Evolutionary conservation across 148 eudicot genomes (phyloP).

Genomic region (Rhododendron ferrugineum): DNA sequence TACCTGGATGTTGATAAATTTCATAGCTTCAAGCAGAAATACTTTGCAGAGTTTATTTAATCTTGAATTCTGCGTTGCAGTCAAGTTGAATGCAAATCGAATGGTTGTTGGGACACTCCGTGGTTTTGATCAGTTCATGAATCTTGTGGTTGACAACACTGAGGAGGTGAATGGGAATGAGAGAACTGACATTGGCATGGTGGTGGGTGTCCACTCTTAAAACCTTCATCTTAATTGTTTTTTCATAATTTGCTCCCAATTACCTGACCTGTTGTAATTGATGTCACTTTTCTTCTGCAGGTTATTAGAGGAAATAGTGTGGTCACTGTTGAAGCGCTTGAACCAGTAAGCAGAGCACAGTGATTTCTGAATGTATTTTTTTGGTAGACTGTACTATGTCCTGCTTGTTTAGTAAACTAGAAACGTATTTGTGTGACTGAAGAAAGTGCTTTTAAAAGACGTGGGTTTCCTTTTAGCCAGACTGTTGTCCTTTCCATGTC

Average conservation of each 20-base stretch:
- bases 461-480: neutral
- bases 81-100: slow-evolving; percentile 86
- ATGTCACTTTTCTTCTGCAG: slow-evolving; percentile 26
- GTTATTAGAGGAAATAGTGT: slow-evolving; percentile 94
- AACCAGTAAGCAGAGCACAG: slow-evolving; percentile 54
- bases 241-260: neutral
- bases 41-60: neutral
- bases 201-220: slow-evolving; percentile 49
- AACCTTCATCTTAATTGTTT: neutral
- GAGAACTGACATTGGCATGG: slow-evolving; percentile 92
- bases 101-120: slow-evolving; percentile 86
- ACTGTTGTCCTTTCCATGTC: neutral
- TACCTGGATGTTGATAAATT: neutral
- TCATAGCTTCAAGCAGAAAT: neutral
- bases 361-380: slow-evolving; percentile 2
- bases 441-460: neutral
- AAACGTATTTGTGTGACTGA: neutral
- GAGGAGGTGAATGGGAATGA: slow-evolving; percentile 87
- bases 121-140: slow-evolving; percentile 98
- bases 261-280: neutral
- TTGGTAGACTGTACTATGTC: neutral
- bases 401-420: neutral
- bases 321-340: slow-evolving; percentile 93
- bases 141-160: slow-evolving; percentile 89
- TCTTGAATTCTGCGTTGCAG: slow-evolving; percentile 38